Evolutionary conservation across 129 eudicot species (phyloP).

Genomic region (Flaveria bidentis): DNA sequence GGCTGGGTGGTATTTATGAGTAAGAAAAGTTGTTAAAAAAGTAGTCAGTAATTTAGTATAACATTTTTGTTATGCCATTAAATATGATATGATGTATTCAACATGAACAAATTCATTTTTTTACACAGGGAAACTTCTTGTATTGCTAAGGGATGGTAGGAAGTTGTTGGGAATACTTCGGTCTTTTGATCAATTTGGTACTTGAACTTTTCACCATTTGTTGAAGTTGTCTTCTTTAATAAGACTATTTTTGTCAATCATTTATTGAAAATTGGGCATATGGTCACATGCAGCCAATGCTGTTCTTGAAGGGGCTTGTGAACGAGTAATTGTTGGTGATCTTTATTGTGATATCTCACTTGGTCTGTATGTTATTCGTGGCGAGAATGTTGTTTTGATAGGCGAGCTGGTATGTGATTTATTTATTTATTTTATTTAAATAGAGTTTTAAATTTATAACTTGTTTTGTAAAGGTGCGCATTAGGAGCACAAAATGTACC

Average conservation of each 20-base stretch:
- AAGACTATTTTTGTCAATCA: constrained; percentile 3
- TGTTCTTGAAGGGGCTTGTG: constrained; percentile 45
- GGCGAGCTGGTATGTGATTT: constrained; percentile 39
- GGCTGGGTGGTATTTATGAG: no score
- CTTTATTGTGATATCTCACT: constrained; percentile 38
- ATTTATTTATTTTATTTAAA: background rate
- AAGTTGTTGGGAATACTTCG: constrained; percentile 53
- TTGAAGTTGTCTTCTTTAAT: background rate
- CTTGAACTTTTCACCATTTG: background rate
- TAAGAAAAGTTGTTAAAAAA: no score
- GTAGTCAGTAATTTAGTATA: background rate
- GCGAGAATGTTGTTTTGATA: constrained; percentile 41
- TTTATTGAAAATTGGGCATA: constrained; percentile 9
- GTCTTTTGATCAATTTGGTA: constrained; percentile 61
- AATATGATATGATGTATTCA: constrained; percentile 11
- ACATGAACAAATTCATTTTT: constrained; percentile 6
- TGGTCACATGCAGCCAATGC: constrained; percentile 37
- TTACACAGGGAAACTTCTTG: constrained; percentile 46
- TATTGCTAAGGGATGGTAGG: constrained; percentile 55
- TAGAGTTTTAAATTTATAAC: no score
- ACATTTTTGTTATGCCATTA: constrained; percentile 5
- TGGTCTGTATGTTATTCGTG: constrained; percentile 45
- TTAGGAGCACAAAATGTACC: no score
- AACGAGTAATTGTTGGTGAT: constrained; percentile 44
- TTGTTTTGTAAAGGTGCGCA: no score